Percentiles rank a stretch among this genome's conserved stretches.
These are phyloP conservation scores for Lactuca sativa DNA, from an alignment of 129 eudicot genomes.

Conservation along the genomic window DNA sequence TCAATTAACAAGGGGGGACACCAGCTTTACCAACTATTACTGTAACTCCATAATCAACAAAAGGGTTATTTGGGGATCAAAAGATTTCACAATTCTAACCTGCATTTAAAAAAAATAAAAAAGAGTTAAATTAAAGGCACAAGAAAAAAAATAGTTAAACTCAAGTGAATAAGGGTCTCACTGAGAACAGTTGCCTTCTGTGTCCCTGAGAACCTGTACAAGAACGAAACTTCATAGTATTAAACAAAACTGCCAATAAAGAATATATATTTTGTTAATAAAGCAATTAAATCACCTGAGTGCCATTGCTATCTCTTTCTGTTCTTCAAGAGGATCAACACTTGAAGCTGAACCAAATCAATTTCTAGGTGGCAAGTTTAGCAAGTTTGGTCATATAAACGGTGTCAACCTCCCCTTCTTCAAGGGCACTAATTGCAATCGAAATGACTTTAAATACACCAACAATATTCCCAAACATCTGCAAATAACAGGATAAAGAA, in stretches of 20 bases:
- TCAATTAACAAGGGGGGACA: conserved; percentile 28
- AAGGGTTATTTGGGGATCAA: conserved; percentile 31
- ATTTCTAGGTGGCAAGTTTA: too few species aligned
- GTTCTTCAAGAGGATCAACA: conserved; percentile 63
- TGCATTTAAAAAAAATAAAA: conserved; percentile 23
- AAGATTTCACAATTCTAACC: conserved; percentile 20
- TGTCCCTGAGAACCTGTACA: not conserved
- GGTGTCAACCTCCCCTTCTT: too few species aligned
- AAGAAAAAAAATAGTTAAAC: too few species aligned
- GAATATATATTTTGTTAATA: too few species aligned
- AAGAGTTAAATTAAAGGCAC: not conserved
- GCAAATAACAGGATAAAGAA: too few species aligned
- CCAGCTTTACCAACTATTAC: conserved; percentile 20
- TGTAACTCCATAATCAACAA: conserved; percentile 25
- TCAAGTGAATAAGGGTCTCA: conserved; percentile 21
- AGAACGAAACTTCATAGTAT: too few species aligned
- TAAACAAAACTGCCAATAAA: too few species aligned
- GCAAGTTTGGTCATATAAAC: too few species aligned
- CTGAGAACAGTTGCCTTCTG: conserved; percentile 50
- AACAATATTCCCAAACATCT: too few species aligned
- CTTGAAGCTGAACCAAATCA: conserved; percentile 99
- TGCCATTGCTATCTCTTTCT: conserved; percentile 92
- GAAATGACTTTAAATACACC: too few species aligned
- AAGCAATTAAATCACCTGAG: too few species aligned
- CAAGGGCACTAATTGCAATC: too few species aligned